Conservation (phyloP, 1,284 basidiomycete species). For the Ceratobasidium theobromae region DNA sequence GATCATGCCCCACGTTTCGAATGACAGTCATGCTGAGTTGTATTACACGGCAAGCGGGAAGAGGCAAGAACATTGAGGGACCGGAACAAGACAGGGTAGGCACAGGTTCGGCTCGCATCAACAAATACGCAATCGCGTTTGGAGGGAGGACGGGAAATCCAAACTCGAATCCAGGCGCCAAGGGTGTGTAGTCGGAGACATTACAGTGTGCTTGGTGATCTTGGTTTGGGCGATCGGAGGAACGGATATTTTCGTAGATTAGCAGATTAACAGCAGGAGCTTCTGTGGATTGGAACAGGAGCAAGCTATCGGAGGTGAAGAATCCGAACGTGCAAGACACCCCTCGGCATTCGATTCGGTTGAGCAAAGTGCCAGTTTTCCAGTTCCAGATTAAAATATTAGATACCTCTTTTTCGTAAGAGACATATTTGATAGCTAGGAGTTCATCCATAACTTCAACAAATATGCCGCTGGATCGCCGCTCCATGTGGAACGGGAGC, state of each 20-base stretch:
- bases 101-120: slow-evolving; percentile 4
- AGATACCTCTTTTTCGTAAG: slow-evolving; percentile 13
- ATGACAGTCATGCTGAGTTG: slow-evolving; percentile 27
- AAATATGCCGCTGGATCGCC: slow-evolving; percentile 16
- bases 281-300: background rate
- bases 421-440: slow-evolving; percentile 18
- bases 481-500: slow-evolving; percentile 8
- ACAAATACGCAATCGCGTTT: background rate
- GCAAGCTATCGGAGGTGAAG: background rate
- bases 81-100: slow-evolving; percentile 1
- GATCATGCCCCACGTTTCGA: slow-evolving; percentile 5
- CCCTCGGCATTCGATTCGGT: slow-evolving; percentile 3
- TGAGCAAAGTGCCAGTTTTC: slow-evolving; percentile 2
- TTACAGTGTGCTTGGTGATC: background rate
- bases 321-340: slow-evolving; percentile 23
- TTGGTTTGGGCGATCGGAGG: background rate
- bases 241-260: slow-evolving; percentile 3
- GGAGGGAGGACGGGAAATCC: background rate
- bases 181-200: background rate
- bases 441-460: slow-evolving; percentile 22
- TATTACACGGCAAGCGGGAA: background rate
- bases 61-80: slow-evolving; percentile 1
- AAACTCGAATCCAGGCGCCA: background rate
- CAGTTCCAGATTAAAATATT: slow-evolving; percentile 28
- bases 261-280: background rate